phyloP scores from a whole-genome alignment of 2,329 filamentous ascomycete genomes.

The Exophiala phaeomuriformis region DNA sequence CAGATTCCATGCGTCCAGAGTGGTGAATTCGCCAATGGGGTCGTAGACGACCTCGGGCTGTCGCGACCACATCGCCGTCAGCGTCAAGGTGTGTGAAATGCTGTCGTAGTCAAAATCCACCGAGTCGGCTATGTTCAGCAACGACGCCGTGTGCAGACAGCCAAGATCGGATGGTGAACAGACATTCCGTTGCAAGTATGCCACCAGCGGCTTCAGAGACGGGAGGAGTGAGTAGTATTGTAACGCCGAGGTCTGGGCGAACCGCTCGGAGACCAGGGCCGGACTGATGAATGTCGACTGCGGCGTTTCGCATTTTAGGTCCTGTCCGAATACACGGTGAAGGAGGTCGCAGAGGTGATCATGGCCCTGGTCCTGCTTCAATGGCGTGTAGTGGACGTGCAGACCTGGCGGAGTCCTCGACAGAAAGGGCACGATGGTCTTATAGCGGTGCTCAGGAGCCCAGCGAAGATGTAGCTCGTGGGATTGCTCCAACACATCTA shows the following conservation, averaged over 20 bases:
- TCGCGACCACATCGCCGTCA: slow-evolving; percentile 57
- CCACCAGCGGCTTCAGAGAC: slow-evolving; percentile 48
- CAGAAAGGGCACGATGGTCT: slow-evolving; percentile 60
- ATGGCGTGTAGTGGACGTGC: slow-evolving; percentile 68
- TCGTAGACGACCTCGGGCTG: slow-evolving; percentile 27
- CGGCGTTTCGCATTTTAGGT: slow-evolving; percentile 48
- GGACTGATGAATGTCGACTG: slow-evolving; percentile 57
- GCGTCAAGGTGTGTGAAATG: slow-evolving; percentile 56
- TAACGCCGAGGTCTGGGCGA: slow-evolving; percentile 54
- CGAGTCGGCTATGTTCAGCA: slow-evolving; percentile 49
- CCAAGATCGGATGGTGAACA: slow-evolving; percentile 43
- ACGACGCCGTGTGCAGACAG: slow-evolving; percentile 46
- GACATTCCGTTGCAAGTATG: slow-evolving; percentile 46
- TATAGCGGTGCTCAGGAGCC: slow-evolving; percentile 54
- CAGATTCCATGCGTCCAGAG: slow-evolving; percentile 42
- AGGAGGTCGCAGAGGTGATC: slow-evolving; percentile 52
- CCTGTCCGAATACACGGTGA: slow-evolving; percentile 49
- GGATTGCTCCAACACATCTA: slow-evolving; percentile 52
- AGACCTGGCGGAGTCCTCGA: slow-evolving; percentile 72
- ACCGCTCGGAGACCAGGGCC: slow-evolving; percentile 50
- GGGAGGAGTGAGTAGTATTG: slow-evolving; percentile 66
- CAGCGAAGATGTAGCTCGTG: slow-evolving; percentile 74
- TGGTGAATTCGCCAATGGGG: slow-evolving; percentile 20
- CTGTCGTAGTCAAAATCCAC: slow-evolving; percentile 73
- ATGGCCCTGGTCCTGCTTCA: slow-evolving; percentile 9